Evolutionary conservation across 2,329 filamentous ascomycete genomes (phyloP).

Genomic region (Pseudocercospora vitis): DNA sequence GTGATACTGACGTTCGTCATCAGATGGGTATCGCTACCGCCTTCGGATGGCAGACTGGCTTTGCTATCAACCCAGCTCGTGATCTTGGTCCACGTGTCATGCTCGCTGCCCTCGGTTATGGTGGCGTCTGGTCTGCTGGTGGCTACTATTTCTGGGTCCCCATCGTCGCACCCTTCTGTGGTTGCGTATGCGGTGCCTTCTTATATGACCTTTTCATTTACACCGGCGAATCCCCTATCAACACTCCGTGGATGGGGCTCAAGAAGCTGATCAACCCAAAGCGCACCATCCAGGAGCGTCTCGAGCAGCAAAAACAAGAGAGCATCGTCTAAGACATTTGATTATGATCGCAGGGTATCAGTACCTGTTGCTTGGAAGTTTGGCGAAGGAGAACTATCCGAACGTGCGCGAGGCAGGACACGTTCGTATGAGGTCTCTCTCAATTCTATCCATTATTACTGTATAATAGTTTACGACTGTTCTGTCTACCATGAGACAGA

Average conservation of each 20-base stretch:
- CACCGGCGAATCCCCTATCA: conserved; percentile 61
- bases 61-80: conserved; percentile 66
- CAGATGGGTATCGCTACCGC: conserved; percentile 64
- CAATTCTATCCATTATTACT: background rate
- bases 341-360: background rate
- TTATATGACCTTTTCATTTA: conserved; percentile 68
- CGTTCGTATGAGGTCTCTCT: background rate
- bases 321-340: conserved; percentile 29
- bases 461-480: background rate
- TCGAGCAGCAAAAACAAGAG: conserved; percentile 31
- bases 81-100: conserved; percentile 70
- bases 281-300: conserved; percentile 24
- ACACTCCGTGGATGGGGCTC: conserved; percentile 54
- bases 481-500: background rate
- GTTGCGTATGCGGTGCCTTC: conserved; percentile 62
- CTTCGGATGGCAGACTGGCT: conserved; percentile 70
- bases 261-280: conserved; percentile 30
- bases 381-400: background rate
- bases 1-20: conserved; percentile 7
- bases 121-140: conserved; percentile 62
- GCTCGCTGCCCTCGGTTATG: conserved; percentile 66
- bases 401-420: background rate
- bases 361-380: background rate
- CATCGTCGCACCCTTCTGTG: conserved; percentile 65
- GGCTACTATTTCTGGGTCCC: conserved; percentile 69